Evolutionary conservation across 305 asterid genomes (phyloP).

Genomic region (Solanum aculeatissimum): DNA sequence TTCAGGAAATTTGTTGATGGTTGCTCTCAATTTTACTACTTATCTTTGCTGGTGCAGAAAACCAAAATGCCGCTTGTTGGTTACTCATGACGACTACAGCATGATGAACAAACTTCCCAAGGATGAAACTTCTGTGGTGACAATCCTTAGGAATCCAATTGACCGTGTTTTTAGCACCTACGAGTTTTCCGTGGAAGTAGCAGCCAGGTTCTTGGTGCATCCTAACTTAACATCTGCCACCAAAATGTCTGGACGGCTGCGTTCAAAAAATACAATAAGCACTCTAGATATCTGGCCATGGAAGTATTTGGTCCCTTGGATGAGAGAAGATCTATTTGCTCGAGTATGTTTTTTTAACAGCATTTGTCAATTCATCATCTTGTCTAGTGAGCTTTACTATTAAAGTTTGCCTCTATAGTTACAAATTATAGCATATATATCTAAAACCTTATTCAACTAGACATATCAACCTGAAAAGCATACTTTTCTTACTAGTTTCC

Average conservation of each 20-base stretch:
- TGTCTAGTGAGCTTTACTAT: background rate
- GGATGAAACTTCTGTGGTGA: conserved; percentile 76
- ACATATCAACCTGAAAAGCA: background rate
- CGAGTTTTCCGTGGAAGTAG: conserved; percentile 96
- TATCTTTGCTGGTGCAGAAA: conserved; percentile 39
- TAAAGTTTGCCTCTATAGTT: background rate
- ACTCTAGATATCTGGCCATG: conserved; percentile 98
- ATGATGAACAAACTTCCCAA: conserved; percentile 71
- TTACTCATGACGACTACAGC: conserved; percentile 94
- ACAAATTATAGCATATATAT: background rate
- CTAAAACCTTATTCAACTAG: background rate
- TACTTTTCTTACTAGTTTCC: background rate
- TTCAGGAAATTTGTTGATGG: background rate
- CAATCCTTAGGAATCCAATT: conserved; percentile 86
- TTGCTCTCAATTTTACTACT: conserved; percentile 2
- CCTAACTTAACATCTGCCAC: conserved; percentile 79
- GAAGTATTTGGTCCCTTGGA: conserved; percentile 98
- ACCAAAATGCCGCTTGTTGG: conserved; percentile 65
- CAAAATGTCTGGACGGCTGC: conserved; percentile 37
- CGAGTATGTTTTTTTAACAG: conserved; percentile 46
- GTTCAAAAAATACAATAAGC: conserved; percentile 52
- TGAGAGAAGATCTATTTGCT: conserved; percentile 92
- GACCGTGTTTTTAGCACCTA: conserved; percentile 92
- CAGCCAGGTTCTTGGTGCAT: conserved; percentile 85
- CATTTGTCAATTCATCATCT: background rate